Evolutionary conservation across 768 basidiomycete genomes (phyloP).

Genomic region (Boletus bicolor): DNA sequence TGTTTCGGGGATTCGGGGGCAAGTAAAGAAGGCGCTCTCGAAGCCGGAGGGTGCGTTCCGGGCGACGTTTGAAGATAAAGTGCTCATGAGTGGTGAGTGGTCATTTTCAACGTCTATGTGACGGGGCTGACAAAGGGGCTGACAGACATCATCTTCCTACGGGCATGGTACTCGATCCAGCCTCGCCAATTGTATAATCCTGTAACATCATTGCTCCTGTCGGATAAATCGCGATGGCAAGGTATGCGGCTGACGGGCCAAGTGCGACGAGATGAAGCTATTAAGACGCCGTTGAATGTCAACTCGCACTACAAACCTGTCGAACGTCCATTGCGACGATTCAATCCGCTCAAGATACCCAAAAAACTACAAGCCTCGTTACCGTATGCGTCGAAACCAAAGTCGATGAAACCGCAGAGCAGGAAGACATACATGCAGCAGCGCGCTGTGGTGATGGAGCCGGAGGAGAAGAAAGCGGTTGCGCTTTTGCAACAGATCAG

Average conservation of each 20-base stretch:
- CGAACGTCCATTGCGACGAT: conserved; percentile 75
- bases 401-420: conserved; percentile 70
- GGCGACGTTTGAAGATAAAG: conserved; percentile 97
- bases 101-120: background rate
- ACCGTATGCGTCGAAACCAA: conserved; percentile 92
- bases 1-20: conserved; percentile 93
- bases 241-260: conserved; percentile 97
- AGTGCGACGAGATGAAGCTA: conserved; percentile 78
- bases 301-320: conserved; percentile 89
- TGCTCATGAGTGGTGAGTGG: conserved; percentile 86
- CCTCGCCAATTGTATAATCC: conserved; percentile 97
- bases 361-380: conserved; percentile 87
- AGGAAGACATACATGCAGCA: conserved; percentile 87
- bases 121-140: background rate
- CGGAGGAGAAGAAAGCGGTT: conserved; percentile 91
- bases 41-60: conserved; percentile 95
- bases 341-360: conserved; percentile 87
- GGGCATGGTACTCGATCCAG: conserved; percentile 95
- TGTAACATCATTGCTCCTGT: conserved; percentile 84
- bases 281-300: conserved; percentile 75
- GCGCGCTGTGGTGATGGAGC: conserved; percentile 92
- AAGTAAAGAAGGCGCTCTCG: conserved; percentile 92
- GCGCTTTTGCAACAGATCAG: conserved; percentile 92
- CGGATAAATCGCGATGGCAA: conserved; percentile 78
- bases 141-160: conserved; percentile 88